Percentiles rank a stretch among this genome's conserved stretches.
Evolutionary conservation across 225 moss, liverwort and hornwort genomes (phyloP).

Genomic region (Sphagnum contortum): DNA sequence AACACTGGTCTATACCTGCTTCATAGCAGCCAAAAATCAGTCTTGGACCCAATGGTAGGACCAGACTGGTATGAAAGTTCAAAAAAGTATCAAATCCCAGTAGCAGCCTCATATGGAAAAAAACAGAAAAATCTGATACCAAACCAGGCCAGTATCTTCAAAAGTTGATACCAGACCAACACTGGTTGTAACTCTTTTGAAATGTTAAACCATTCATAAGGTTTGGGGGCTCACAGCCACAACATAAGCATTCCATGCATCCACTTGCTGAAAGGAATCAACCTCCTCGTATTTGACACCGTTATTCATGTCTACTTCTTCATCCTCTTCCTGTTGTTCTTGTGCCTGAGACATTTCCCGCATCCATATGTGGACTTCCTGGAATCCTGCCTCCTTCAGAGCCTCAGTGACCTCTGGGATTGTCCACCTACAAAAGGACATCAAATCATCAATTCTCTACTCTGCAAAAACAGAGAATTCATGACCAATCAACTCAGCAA

Average conservation of each 20-base stretch:
- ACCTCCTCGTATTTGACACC: slow-evolving; percentile 29
- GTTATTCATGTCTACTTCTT: slow-evolving; percentile 3
- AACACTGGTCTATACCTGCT: too few species aligned
- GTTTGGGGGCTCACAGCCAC: slow-evolving; percentile 22
- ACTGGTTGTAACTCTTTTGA: too few species aligned
- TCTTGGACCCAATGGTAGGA: too few species aligned
- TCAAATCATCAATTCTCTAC: not conserved
- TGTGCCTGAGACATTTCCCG: slow-evolving; percentile 30
- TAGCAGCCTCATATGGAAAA: too few species aligned
- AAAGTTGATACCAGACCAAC: too few species aligned
- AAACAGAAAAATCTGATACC: too few species aligned
- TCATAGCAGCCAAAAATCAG: too few species aligned
- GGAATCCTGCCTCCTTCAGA: slow-evolving; percentile 39
- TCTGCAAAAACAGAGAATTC: not conserved
- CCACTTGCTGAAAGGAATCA: slow-evolving; percentile 22
- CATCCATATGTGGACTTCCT: slow-evolving; percentile 36
- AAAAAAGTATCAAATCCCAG: too few species aligned
- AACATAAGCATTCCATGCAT: slow-evolving; percentile 56
- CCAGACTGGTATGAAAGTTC: too few species aligned
- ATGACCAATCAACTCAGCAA: not conserved
- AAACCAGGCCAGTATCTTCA: too few species aligned
- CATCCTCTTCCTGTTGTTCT: slow-evolving; percentile 9
- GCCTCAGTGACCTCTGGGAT: slow-evolving; percentile 42
- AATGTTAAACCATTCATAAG: too few species aligned
- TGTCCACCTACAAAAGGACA: slow-evolving; percentile 26